Evolutionary conservation across 306 rosid species (phyloP), one percentile per base, ranked within the genome.

Genomic region (Quillaja saponaria): DNA sequence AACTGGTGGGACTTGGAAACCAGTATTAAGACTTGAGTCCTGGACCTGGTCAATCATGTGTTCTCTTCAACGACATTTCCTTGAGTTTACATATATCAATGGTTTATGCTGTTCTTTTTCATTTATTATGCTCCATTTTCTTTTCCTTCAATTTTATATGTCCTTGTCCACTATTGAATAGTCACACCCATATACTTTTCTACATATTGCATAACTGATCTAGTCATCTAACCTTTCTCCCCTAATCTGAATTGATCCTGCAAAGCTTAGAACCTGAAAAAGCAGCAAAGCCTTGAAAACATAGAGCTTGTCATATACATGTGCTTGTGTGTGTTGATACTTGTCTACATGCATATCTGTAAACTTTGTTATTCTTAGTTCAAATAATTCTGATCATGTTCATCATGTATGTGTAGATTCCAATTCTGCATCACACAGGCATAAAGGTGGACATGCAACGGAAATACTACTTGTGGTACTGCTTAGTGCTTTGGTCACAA

Each of bases 391-490:
- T 50, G 19, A 49, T 17, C 69, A 11, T 40, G 66, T 68, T 28
- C 34, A 38, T 28, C 11, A 0, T 21, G 2, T 73, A 40, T 54
- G 72, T 77, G 71, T 62, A 91, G 98, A 35, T 78, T 50, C 90
- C 20, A 25, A 37, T 39, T 37, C 95, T 21, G 53, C 68, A 44
- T 25, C 81, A 4, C 57, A 28, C 10, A 58, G 58, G 21, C 80
- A 40, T 17, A 70, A 25, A 0, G 71, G 62, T 49, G 67, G 66
- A 68, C 84, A 71, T 55, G 68, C 80, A 78, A 55, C 56, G 82
- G 81, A 67, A 54, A 52, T 78, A 55, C 81, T 78, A 49, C 18
- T 75, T 37, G 54, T 75, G 58, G 61, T 91, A 53, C 55, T 81
- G 64, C 80, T 91, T 35, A 53, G 79, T 70, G 74, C 13, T 48